These are phyloP conservation scores for Porphyra umbilicalis DNA, from an alignment of 31 red algal genomes.

Conservation along the genomic window DNA sequence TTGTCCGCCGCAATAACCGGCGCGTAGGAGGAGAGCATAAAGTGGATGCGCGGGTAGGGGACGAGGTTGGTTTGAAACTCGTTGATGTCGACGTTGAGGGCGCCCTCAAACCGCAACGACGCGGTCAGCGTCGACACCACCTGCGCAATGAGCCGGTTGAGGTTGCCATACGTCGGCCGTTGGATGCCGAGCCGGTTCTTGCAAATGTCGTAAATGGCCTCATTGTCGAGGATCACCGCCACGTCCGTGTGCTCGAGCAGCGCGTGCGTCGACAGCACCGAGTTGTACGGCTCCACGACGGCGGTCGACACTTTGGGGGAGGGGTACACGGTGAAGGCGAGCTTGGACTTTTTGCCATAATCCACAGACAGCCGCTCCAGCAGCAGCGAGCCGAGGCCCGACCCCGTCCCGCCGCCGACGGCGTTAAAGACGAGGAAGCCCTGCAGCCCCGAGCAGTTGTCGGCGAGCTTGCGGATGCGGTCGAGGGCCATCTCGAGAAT, in stretches of 20 bases:
- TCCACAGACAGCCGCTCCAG: conserved; percentile 97
- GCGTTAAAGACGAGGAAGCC: conserved; percentile 99
- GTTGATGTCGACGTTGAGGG: conserved; percentile 99
- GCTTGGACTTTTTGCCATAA: conserved; percentile 99
- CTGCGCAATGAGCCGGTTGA: conserved; percentile 99
- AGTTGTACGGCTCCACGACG: conserved; percentile 99
- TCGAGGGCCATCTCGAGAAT: conserved; percentile 96
- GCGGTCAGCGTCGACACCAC: conserved; percentile 98
- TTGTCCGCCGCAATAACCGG: conserved; percentile 94
- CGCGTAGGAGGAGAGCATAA: conserved; percentile 99
- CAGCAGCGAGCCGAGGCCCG: conserved; percentile 95
- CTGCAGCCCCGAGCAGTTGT: conserved; percentile 96
- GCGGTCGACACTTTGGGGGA: conserved; percentile 98
- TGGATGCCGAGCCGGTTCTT: conserved; percentile 79
- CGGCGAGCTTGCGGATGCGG: conserved; percentile 94
- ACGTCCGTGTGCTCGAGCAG: conserved; percentile 98
- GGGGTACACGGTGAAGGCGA: conserved; percentile 98
- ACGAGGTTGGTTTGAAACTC: conserved; percentile 99
- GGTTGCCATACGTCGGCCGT: conserved; percentile 92
- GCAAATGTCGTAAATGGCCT: conserved; percentile 99
- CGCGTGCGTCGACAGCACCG: conserved; percentile 96
- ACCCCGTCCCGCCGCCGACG: conserved; percentile 97
- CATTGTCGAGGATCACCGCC: conserved; percentile 94
- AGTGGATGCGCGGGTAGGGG: conserved; percentile 99
- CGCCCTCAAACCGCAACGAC: conserved; percentile 96